phyloP scores from a whole-genome alignment of 371 early-diverging fungal species.

The Mucor mucedo region DNA sequence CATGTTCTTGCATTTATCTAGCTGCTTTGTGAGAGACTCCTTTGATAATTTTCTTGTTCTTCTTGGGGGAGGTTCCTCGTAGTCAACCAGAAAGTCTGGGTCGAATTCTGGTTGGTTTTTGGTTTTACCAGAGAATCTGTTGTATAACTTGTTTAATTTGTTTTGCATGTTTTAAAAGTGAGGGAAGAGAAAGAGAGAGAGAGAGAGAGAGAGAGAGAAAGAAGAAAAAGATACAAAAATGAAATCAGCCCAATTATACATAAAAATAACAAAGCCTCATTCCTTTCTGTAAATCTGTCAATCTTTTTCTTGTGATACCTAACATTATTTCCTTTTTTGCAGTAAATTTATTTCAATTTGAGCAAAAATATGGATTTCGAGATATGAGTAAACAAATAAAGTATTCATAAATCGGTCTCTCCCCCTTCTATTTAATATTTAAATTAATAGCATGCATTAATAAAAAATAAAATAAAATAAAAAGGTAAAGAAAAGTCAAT shows the following conservation, averaged over 20 bases:
- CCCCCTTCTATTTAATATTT: no score
- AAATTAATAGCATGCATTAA: no score
- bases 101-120: neutral
- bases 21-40: slow-evolving; percentile 6
- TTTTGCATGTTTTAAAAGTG: neutral
- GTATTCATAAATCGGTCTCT: no score
- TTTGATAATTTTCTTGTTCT: slow-evolving; percentile 12
- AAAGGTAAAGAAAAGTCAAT: no score
- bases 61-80: slow-evolving; percentile 10
- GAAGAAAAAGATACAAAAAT: neutral
- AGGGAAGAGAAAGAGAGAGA: neutral
- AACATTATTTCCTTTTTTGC: neutral
- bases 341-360: no score
- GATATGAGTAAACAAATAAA: slow-evolving; percentile 1
- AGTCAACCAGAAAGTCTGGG: slow-evolving; percentile 20
- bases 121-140: neutral
- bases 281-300: slow-evolving; percentile 3
- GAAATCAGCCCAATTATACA: slow-evolving; percentile 19
- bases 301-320: neutral
- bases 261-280: slow-evolving; percentile 19
- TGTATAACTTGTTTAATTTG: slow-evolving; percentile 6
- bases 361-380: neutral
- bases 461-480: no score
- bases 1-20: slow-evolving; percentile 17
- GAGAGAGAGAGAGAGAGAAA: slow-evolving; percentile 2